phyloP scores from a whole-genome alignment of 345 rosid species.

The Clausena lansium region DNA sequence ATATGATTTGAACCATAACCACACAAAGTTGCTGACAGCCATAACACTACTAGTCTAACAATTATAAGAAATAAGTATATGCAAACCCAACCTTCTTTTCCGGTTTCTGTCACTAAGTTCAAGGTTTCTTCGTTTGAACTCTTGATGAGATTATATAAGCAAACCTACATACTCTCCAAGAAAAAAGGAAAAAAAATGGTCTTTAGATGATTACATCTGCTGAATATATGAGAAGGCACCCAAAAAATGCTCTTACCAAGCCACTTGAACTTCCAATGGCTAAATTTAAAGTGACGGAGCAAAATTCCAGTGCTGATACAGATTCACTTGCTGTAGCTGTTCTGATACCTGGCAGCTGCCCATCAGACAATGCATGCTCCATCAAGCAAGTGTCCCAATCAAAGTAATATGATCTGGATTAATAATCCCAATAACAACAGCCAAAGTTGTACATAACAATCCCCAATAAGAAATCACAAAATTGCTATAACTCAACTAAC shows the following conservation, averaged over 20 bases:
- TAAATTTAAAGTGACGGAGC: slow-evolving; percentile 53
- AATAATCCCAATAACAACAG: slow-evolving; percentile 6
- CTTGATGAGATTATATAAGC: slow-evolving; percentile 47
- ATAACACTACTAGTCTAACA: background rate
- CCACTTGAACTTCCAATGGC: slow-evolving; percentile 73
- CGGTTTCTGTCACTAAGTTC: slow-evolving; percentile 58
- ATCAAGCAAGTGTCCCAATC: slow-evolving; percentile 2
- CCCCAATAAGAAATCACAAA: slow-evolving; percentile 19
- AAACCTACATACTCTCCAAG: slow-evolving; percentile 47
- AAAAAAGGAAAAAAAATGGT: slow-evolving; percentile 16
- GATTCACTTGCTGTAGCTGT: slow-evolving; percentile 43
- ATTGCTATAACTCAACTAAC: slow-evolving; percentile 31
- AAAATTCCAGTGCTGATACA: slow-evolving; percentile 60
- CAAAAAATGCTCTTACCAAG: slow-evolving; percentile 53
- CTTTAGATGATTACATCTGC: slow-evolving; percentile 15
- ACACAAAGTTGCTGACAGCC: background rate
- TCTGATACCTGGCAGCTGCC: slow-evolving; percentile 47
- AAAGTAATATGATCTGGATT: slow-evolving; percentile 5
- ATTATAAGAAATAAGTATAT: background rate
- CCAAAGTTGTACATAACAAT: background rate
- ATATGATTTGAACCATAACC: background rate
- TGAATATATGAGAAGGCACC: slow-evolving; percentile 15
- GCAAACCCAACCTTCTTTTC: slow-evolving; percentile 51
- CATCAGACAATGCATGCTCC: slow-evolving; percentile 18
- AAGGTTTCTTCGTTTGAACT: slow-evolving; percentile 42